Percentiles rank a stretch among this genome's conserved stretches.
Conservation (phyloP, 192 early-diverging fungal species). For the Neocallimastix lanati region DNA sequence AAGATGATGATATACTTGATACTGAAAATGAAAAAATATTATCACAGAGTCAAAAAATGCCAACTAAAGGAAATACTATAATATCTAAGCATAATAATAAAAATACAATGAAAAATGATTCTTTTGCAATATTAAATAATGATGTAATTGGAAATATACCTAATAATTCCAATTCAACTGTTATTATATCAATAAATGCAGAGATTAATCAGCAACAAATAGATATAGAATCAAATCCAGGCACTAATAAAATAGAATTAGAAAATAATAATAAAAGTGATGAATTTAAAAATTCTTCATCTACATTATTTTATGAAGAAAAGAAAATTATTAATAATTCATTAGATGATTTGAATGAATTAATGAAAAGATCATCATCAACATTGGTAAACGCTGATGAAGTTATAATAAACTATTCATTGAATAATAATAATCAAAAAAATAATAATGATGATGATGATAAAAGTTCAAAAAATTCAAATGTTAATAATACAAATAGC, state of each 20-base stretch:
- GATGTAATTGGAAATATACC: no score
- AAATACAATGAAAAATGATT: no score
- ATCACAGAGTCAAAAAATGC: background rate
- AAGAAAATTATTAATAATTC: background rate
- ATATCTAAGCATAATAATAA: no score
- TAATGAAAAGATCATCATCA: background rate
- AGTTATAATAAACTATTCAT: background rate
- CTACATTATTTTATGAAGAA: background rate
- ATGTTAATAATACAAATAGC: background rate
- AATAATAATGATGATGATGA: background rate
- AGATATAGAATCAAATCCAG: background rate
- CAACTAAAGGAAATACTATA: background rate
- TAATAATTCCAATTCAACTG: background rate
- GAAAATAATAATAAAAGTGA: background rate
- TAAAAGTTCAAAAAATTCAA: no score
- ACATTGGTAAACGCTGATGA: background rate
- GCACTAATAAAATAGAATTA: background rate
- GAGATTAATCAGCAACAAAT: background rate
- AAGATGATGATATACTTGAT: background rate
- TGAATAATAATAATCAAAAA: background rate
- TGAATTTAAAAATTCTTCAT: background rate
- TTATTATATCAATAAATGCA: background rate
- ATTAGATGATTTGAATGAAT: background rate
- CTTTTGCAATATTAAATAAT: no score
- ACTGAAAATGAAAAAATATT: background rate